Evolutionary conservation across 2,329 filamentous ascomycete species (phyloP).

Genomic region (Metarhizium rileyi): DNA sequence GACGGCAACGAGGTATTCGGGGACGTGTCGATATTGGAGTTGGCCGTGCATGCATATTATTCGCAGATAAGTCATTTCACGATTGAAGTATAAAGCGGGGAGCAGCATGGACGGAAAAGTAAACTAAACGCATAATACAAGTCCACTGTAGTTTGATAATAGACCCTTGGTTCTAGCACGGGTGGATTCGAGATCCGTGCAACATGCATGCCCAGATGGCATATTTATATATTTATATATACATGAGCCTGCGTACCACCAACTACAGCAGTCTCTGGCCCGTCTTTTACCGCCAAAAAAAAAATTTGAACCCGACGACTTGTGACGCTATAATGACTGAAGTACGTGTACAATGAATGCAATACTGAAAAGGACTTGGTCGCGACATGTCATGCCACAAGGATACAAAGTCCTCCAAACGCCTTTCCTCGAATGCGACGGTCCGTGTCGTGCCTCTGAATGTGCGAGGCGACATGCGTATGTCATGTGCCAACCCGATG

Average conservation of each 20-base stretch:
- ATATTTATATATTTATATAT: no score
- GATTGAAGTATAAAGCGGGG: constrained; percentile 47
- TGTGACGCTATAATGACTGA: background rate
- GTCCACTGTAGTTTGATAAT: no score
- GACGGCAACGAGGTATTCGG: constrained; percentile 59
- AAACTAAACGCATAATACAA: background rate
- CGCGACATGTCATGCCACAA: background rate
- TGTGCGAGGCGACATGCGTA: background rate
- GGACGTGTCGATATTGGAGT: constrained; percentile 57
- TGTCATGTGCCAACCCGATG: background rate
- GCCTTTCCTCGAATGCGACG: background rate
- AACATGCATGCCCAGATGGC: no score
- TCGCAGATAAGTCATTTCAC: constrained; percentile 65
- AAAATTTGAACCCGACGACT: background rate
- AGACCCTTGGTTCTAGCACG: no score
- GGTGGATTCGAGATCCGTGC: no score
- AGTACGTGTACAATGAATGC: background rate
- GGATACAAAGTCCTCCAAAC: background rate
- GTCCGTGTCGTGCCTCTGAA: background rate
- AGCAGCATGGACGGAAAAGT: background rate
- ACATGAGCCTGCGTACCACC: no score
- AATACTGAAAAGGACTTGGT: background rate
- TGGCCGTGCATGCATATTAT: constrained; percentile 62
- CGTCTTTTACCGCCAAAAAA: background rate
- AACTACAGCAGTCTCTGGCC: background rate